A percentile compares a stretch with the other conserved stretches of the same genome.
Conservation (phyloP, 2,329 filamentous ascomycete species). For the Zymoseptoria pseudotritici region DNA sequence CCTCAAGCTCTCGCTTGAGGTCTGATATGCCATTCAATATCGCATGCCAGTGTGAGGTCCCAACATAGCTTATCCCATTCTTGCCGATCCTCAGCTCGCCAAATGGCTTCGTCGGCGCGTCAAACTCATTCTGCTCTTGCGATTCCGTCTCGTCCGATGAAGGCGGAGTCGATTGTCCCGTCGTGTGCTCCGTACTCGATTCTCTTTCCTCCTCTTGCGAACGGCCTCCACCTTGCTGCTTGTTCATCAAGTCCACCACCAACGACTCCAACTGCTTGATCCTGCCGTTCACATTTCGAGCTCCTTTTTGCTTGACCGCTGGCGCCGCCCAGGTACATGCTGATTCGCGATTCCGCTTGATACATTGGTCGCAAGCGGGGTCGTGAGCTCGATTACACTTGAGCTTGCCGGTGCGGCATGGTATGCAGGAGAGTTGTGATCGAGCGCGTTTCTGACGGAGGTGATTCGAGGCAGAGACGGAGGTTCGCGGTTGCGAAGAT, state of each 20-base stretch:
- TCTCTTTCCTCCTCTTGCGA: constrained; percentile 1
- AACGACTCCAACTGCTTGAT: constrained; percentile 30
- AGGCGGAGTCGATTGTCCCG: constrained; percentile 21
- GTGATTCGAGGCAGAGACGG: constrained; percentile 4
- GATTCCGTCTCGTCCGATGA: constrained; percentile 20
- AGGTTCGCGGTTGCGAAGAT: not conserved
- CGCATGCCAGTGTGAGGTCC: constrained; percentile 76
- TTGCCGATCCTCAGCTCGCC: constrained; percentile 75
- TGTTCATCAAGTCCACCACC: constrained; percentile 32
- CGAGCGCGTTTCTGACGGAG: constrained; percentile 31
- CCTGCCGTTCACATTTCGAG: constrained; percentile 30
- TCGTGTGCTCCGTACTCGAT: not conserved
- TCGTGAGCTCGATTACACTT: constrained; percentile 29
- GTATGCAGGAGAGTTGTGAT: constrained; percentile 30
- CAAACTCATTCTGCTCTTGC: constrained; percentile 34
- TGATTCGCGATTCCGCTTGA: constrained; percentile 27
- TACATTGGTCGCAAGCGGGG: constrained; percentile 33
- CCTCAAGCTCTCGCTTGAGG: constrained; percentile 27
- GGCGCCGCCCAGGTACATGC: constrained; percentile 29
- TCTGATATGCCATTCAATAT: constrained; percentile 57
- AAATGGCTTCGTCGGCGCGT: constrained; percentile 57
- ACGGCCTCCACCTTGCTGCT: constrained; percentile 13
- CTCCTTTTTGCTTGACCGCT: constrained; percentile 24
- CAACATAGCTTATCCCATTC: constrained; percentile 70
- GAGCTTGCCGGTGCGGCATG: constrained; percentile 31